Base-by-base conservation (phyloP, 2,329 filamentous ascomycete species). In the Aspergillus versicolor region DNA sequence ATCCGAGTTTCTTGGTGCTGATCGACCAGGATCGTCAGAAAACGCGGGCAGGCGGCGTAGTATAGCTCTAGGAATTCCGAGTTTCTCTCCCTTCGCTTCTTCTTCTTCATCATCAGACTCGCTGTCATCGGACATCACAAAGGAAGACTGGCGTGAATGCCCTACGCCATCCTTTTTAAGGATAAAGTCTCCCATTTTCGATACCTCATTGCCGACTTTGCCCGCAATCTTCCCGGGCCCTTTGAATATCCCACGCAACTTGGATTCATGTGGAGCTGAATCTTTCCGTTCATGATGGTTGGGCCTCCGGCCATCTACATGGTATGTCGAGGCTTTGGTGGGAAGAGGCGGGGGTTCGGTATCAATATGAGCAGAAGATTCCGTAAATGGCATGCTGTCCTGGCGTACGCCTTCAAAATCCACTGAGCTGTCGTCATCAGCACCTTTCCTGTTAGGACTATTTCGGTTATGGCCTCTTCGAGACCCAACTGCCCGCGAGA, bases 171-270 rank as follows among this genome's bases (percentile, higher is more conserved):
- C 85, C 65, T 82, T 84, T 63, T 81, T 83, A 71, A 85, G 79
- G 21, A 88, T 82, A 43, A 83, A 78, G 49, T 85, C 84, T 15
- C 84, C 83, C 34, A 88, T 80, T 65, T 82, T 84, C 0, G 83
- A 82, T 7, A 87, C 81, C 65, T 88, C 86, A 59, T 79, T 81
- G n/a, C 84, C 82, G 3, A 95, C 83, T 30, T 91, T 82, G 30
- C 85, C 89, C 59, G 91, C 89, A 61, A 93, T 86, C 54, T 89
- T 82, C 49, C 86, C 84, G 3, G 67, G 67, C 0, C 87, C 88
- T 74, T 91, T 93, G 74, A 96, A 88, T 47, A 96, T 87, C 6
- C 88, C 86, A 42, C 87, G 84, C 8, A 91, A 79, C 37, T 84
- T 85, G 9, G 84, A 84, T 77, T 85, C 67, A 75, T 77, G 63